Evolutionary conservation across 1,284 basidiomycete genomes (phyloP), one percentile per base, ranked within the genome.

Genomic region (Fereydounia khargensis): DNA sequence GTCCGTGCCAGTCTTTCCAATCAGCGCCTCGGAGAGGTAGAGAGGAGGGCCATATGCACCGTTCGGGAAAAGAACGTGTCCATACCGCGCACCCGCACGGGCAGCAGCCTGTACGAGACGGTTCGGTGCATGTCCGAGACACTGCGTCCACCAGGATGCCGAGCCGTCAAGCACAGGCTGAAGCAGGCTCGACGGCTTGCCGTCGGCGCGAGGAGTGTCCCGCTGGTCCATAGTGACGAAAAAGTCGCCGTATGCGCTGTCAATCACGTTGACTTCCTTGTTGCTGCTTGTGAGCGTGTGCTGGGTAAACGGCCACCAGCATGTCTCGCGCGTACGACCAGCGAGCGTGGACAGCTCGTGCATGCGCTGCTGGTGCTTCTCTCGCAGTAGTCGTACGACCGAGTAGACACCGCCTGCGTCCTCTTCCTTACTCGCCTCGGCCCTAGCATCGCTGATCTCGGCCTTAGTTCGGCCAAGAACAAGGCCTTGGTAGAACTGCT

Each of bases 241-340:
- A 21, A 56, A 57, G 78, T 97, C 92, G 1, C 83, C 84, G 60
- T 84, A 81, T 0, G 94, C 92, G 65, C 89, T 92, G 76, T 97
- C 92, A 64, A 97, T 89, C 47, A 92, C 61, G 28, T 60, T 67
- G 44, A 74, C 70, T 25, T 73, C 65, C 1, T 39, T 16, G 9
- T 63, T 50, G 10, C 48, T 38, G 25, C 47, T 44, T 4, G 68
- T 58, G 6, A 70, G 61, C n/a, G 47, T 42, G 31, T 98, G 94
- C 73, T 98, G 94, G 1, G 92, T 90, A 73, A 97, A 97, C 0
- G 94, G 94, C 91, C 91, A 98, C 94, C 94, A 97, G 43, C 95
- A 81, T 1, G 81, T 82, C 41, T 89, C 81, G 37, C 88, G 78
- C 0, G 91, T 86, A 22, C 92, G 82, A 11, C 80, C 78, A 1